Conservation (phyloP, 2,329 filamentous ascomycete genomes). For the Diplodia corticola region DNA sequence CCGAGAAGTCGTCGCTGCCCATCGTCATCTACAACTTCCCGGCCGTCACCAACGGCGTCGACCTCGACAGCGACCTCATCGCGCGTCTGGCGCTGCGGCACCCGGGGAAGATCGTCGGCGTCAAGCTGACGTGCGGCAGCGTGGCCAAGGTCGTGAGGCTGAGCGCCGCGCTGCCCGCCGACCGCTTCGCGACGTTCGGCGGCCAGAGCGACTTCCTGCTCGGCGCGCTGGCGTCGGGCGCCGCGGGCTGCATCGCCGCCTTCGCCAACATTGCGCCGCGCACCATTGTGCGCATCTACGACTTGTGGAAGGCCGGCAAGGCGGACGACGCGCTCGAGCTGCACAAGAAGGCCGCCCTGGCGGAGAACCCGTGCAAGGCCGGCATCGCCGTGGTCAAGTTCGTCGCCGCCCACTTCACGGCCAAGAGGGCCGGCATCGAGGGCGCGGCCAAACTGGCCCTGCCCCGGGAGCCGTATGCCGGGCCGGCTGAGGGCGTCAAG, state of each 20-base stretch:
- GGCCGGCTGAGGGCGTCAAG: constrained; percentile 29
- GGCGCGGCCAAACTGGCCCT: constrained; percentile 57
- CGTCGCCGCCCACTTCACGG: constrained; percentile 62
- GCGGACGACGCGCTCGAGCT: constrained; percentile 59
- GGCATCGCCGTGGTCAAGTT: constrained; percentile 71
- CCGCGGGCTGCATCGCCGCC: constrained; percentile 57
- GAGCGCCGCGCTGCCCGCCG: constrained; percentile 50
- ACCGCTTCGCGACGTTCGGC: constrained; percentile 66
- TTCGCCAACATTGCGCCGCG: constrained; percentile 61
- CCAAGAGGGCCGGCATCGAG: constrained; percentile 59
- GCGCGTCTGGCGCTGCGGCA: constrained; percentile 55
- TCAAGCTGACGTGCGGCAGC: constrained; percentile 72
- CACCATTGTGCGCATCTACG: constrained; percentile 59
- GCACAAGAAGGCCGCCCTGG: constrained; percentile 63
- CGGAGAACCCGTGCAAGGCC: constrained; percentile 65
- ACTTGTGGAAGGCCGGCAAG: constrained; percentile 61
- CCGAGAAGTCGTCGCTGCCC: constrained; percentile 60
- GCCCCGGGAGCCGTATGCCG: constrained; percentile 63
- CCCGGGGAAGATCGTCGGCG: constrained; percentile 63
- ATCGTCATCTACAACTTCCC: constrained; percentile 75
- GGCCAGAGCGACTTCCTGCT: constrained; percentile 73
- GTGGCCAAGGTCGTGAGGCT: constrained; percentile 71
- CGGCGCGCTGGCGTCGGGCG: constrained; percentile 55
- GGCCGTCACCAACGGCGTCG: constrained; percentile 64
- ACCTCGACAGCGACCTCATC: constrained; percentile 67